phyloP scores from a whole-genome alignment of 345 rosid species.

The Xanthoceras sorbifolium region DNA sequence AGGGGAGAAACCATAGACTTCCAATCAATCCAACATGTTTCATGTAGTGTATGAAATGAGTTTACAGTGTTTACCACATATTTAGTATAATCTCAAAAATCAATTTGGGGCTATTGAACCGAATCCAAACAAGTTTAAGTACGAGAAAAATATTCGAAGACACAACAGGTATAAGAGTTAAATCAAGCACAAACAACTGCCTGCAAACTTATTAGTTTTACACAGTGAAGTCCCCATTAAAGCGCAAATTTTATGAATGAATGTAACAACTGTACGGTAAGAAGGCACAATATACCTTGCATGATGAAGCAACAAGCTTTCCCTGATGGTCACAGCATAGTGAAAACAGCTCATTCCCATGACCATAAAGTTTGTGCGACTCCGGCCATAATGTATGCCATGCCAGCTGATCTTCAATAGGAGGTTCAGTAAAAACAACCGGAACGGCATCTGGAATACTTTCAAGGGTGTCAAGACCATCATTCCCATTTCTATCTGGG shows the following conservation, averaged over 20 bases:
- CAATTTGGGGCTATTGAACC: background rate
- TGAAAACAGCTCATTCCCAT: constrained; percentile 91
- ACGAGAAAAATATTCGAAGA: background rate
- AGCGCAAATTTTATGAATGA: background rate
- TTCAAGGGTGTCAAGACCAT: constrained; percentile 81
- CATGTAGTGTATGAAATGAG: background rate
- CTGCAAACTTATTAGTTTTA: background rate
- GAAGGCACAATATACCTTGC: constrained; percentile 62
- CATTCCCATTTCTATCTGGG: constrained; percentile 46
- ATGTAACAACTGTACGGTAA: background rate
- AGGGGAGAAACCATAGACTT: background rate
- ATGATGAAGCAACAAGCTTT: constrained; percentile 83
- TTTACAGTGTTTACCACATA: background rate
- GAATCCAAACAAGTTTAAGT: background rate
- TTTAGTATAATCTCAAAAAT: background rate
- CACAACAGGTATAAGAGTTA: background rate
- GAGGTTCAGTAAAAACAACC: constrained; percentile 77
- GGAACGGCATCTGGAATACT: constrained; percentile 96
- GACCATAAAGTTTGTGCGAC: constrained; percentile 92
- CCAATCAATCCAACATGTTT: background rate
- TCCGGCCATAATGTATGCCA: constrained; percentile 95
- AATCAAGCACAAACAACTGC: background rate
- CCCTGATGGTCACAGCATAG: constrained; percentile 78
- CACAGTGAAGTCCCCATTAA: background rate
- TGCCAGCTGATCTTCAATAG: constrained; percentile 90